Evolutionary conservation across 768 basidiomycete genomes (phyloP).

Genomic region (Rhizopogon rudus): DNA sequence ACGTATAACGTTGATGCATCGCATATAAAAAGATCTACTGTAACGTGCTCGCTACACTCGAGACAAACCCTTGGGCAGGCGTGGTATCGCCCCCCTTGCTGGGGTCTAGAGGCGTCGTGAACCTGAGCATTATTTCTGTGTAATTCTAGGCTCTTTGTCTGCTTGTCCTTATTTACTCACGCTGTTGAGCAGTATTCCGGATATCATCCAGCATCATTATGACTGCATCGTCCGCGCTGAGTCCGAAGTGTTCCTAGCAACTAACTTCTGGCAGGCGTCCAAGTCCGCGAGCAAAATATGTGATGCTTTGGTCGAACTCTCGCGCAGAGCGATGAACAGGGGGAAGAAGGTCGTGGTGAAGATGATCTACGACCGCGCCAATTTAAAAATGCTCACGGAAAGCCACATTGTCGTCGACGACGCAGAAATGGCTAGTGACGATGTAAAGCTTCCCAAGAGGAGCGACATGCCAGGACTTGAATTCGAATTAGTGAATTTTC

Average conservation of each 20-base stretch:
- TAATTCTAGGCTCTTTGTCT: slow-evolving; percentile 17
- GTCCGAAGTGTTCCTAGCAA: slow-evolving; percentile 62
- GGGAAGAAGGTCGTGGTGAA: slow-evolving; percentile 54
- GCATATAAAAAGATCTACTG: slow-evolving; percentile 45
- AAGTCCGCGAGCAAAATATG: slow-evolving; percentile 47
- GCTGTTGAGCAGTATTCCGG: slow-evolving; percentile 44
- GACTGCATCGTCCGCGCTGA: slow-evolving; percentile 57
- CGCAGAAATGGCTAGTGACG: slow-evolving; percentile 37
- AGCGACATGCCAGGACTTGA: slow-evolving; percentile 57
- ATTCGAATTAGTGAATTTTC: slow-evolving; percentile 56
- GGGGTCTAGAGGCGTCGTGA: slow-evolving; percentile 57
- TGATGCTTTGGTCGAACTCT: slow-evolving; percentile 49
- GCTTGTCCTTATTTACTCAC: slow-evolving; percentile 3
- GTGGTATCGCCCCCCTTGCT: slow-evolving; percentile 61
- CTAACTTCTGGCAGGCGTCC: slow-evolving; percentile 57
- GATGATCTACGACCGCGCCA: slow-evolving; percentile 67
- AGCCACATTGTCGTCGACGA: slow-evolving; percentile 44
- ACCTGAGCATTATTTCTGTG: slow-evolving; percentile 56
- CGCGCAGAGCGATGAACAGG: slow-evolving; percentile 38
- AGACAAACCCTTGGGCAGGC: slow-evolving; percentile 48
- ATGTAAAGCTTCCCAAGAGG: slow-evolving; percentile 46
- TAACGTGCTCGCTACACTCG: slow-evolving; percentile 55
- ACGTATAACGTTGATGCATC: neutral
- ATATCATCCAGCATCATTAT: slow-evolving; percentile 68
- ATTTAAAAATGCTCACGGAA: slow-evolving; percentile 41